Conservation (phyloP, 768 basidiomycete species). For the Tephrocybe sp. region DNA sequence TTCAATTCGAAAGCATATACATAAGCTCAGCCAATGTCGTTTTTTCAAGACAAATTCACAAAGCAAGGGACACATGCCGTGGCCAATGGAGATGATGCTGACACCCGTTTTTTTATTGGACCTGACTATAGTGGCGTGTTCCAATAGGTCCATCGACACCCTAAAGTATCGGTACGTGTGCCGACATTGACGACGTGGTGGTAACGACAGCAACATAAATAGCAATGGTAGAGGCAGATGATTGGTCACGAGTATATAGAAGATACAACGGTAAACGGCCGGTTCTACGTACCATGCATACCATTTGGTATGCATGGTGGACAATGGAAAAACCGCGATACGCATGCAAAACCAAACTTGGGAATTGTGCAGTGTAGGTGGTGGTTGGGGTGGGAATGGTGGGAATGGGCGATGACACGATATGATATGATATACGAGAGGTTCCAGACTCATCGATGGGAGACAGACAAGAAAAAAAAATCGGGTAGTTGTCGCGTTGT, state of each 20-base stretch:
- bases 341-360: not conserved
- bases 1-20: no score
- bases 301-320: not conserved
- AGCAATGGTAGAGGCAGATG: not conserved
- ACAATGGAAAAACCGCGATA: not conserved
- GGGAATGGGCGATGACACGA: not conserved
- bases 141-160: no score
- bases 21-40: no score
- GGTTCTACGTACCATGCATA: not conserved
- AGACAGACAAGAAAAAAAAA: not conserved
- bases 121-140: no score
- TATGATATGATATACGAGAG: not conserved
- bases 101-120: no score
- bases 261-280: not conserved
- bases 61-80: no score
- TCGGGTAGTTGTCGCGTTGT: not conserved
- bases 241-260: not conserved
- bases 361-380: not conserved
- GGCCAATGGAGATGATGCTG: no score
- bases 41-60: no score
- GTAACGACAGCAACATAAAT: not conserved
- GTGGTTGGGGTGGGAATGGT: not conserved
- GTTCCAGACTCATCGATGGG: constrained; percentile 6
- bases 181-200: no score
- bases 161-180: no score